Evolutionary conservation across 768 basidiomycete species (phyloP).

Genomic region (Leucocoprinus sp.): DNA sequence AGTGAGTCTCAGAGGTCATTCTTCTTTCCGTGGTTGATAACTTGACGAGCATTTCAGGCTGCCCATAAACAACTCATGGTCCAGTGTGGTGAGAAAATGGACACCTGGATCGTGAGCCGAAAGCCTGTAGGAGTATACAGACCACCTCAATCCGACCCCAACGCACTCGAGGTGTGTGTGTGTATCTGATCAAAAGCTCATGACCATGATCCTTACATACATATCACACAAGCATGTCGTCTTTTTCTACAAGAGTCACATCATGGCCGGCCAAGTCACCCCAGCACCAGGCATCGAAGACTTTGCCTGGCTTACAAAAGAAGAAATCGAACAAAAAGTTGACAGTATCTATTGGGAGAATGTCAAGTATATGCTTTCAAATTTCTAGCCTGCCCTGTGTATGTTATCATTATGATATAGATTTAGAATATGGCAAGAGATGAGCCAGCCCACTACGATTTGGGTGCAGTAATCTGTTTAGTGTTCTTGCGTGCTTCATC

Average conservation of each 20-base stretch:
- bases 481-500: slow-evolving; percentile 79
- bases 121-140: slow-evolving; percentile 80
- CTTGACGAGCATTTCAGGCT: slow-evolving; percentile 36
- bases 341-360: slow-evolving; percentile 64
- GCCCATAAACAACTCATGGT: slow-evolving; percentile 63
- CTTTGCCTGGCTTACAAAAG: slow-evolving; percentile 92
- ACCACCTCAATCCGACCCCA: slow-evolving; percentile 28
- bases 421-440: not conserved
- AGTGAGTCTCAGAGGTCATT: slow-evolving; percentile 30
- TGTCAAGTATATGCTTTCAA: slow-evolving; percentile 76
- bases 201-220: too few relatives aligned
- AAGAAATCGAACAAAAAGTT: slow-evolving; percentile 75
- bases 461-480: slow-evolving; percentile 46
- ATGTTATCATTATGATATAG: slow-evolving; percentile 4
- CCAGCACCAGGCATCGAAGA: slow-evolving; percentile 50
- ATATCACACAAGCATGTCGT: slow-evolving; percentile 45
- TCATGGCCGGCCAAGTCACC: slow-evolving; percentile 78
- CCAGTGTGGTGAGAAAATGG: slow-evolving; percentile 77
- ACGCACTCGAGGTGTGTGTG: slow-evolving; percentile 29
- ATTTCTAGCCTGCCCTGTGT: slow-evolving; percentile 30
- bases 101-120: slow-evolving; percentile 88
- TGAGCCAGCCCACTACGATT: slow-evolving; percentile 18
- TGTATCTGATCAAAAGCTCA: too few relatives aligned
- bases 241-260: slow-evolving; percentile 94
- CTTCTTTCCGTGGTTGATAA: not conserved